Evolutionary conservation across 768 basidiomycete species (phyloP), one percentile per base, ranked within the genome.

Genomic region (Podaxis sp.): DNA sequence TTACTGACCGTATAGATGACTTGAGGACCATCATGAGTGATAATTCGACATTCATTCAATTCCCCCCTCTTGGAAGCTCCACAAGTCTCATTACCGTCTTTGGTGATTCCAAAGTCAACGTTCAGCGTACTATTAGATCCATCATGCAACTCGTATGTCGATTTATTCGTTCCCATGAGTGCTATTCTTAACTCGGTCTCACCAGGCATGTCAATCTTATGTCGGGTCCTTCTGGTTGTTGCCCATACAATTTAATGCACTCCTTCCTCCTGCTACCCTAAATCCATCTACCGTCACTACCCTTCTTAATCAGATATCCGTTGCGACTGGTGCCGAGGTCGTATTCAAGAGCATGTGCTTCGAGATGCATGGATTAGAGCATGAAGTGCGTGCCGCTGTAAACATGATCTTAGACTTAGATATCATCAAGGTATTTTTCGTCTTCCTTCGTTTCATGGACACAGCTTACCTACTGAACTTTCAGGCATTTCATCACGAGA

Each of bases 261-360:
- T 97, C 56, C 80, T 95, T 63, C 93, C 94, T 0, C 91, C 92
- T 11, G 79, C 90, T 9, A 88, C 87, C 13, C 82, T 96, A 70
- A 95, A 92, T 68, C 82, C 89, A 12, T 81, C 89, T 7, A 91
- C 95, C 68, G 90, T 96, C 59, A 87, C 93, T 19, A 85, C 88
- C 1, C 82, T 97, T 40, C 80, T 98, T 52, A 93, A 94, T 73
- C 89, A 91, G 71, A 90, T 98, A 48, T 90, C 95, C 17, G 84
- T 90, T 64, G 80, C 87, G 9, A 92, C 94, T 2, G 94, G 95
- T 3, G 93, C 96, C 19, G 96, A 99, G 71, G 87, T 96, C 30
- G 95, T 97, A 6, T 98, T 96, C 80, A 97, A 97, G 77, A 90
- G 88, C 71, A 96, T 96, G 86, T 94, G 93, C 74, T 98, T 99